Percentiles rank a stretch among this genome's conserved stretches.
phyloP scores from a whole-genome alignment of 768 basidiomycete genomes.

The Mycena latifolia region DNA sequence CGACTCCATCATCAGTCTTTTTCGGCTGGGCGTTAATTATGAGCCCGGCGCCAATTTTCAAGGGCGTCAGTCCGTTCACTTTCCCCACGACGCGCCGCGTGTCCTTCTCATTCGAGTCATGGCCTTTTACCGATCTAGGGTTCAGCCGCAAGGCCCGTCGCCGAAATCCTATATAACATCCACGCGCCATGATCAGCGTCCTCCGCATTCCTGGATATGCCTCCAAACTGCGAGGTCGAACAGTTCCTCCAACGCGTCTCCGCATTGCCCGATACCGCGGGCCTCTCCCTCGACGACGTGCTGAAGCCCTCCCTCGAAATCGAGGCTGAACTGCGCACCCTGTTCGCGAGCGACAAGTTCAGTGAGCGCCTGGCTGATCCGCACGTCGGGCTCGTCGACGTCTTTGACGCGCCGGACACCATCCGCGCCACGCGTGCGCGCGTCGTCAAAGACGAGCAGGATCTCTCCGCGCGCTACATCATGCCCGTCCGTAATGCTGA shows the following conservation, averaged over 20 bases:
- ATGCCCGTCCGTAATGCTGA: conserved; percentile 59
- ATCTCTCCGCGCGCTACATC: conserved; percentile 60
- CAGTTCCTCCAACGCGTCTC: conserved; percentile 34
- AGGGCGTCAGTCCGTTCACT: too few species aligned
- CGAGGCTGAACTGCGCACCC: conserved; percentile 64
- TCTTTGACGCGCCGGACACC: conserved; percentile 62
- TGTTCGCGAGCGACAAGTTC: conserved; percentile 65
- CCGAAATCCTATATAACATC: too few species aligned
- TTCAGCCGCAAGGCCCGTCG: too few species aligned
- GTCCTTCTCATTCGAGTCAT: too few species aligned
- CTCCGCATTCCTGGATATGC: too few species aligned
- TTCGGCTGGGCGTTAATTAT: too few species aligned
- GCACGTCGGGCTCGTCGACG: conserved; percentile 69
- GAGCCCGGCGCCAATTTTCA: too few species aligned
- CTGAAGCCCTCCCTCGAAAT: conserved; percentile 67
- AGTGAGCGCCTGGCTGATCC: conserved; percentile 58
- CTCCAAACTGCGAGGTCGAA: too few species aligned
- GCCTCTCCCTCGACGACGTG: conserved; percentile 54
- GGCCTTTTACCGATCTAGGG: too few species aligned
- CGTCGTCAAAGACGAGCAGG: conserved; percentile 55
- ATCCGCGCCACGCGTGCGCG: conserved; percentile 64
- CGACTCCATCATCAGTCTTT: too few species aligned
- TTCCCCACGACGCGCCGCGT: too few species aligned
- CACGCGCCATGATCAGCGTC: too few species aligned
- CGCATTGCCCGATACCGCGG: conserved; percentile 23